Evolutionary conservation across 306 rosid genomes (phyloP), one percentile per base, ranked within the genome.

Genomic region (Myrica gale): DNA sequence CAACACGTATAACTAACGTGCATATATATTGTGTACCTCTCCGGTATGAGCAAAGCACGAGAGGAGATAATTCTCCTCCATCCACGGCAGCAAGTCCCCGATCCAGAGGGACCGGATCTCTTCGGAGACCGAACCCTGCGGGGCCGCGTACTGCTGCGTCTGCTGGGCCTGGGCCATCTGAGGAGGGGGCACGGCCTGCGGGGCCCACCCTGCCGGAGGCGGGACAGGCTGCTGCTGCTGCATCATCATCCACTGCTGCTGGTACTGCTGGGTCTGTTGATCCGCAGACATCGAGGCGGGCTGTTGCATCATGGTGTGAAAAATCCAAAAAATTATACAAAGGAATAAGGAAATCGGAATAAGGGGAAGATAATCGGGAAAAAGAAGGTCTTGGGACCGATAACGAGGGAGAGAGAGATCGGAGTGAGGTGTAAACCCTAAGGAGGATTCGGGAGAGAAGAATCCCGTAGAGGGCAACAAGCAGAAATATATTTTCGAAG

Each of bases 51-150:
- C 80, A 19, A 89, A 89, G 74, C 87, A 84, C 78, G 13, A 77
- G 61, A 76, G 54, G 23, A 89, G 12, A 57, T 89, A 89, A 68
- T 20, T 81, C 78, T 89, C 93, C 26, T 89, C 93, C 93, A 89
- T 89, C 93, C 93, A 89, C 66, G 57, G 87, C 50, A 78, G 88
- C 81, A 89, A 74, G 85, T 89, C 90, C 1, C 93, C 93, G 82
- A 89, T 87, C 93, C 93, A 89, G 57, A 89, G 90, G 10, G 93
- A 87, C 41, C 85, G 90, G 76, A 89, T 79, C 87, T 89, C 93
- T 6, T 78, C 83, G 5, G 82, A 53, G 21, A 76, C 72, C 3
- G 51, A 32, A 26, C 15, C 57, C 19, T 56, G 76, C 0, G 54
- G 51, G 5, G 78, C 56, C 7, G 63, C 17, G 71, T 82, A 87